Evolutionary conservation across 129 eudicot species (phyloP), one percentile per base, ranked within the genome.

Genomic region (Artemisia argyi): DNA sequence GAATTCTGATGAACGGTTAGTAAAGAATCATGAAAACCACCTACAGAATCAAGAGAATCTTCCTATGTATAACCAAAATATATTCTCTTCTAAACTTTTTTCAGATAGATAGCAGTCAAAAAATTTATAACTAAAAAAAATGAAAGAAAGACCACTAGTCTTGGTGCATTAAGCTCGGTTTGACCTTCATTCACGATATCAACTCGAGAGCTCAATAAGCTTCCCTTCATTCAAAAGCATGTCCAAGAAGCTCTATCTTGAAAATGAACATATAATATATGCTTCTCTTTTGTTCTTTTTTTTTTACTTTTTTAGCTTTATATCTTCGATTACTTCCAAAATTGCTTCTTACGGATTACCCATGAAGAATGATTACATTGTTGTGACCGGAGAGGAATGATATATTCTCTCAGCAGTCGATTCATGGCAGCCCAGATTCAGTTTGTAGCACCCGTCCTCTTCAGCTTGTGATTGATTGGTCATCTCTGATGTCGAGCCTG

Each of bases 401-500:
- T 16, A 46, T 58, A 60, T 69, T 58, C 76, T 77, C 58, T 61
- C 53, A 0, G 72, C 72, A 50, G 80, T 26, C 52, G 82, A 76
- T 49, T 82, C 82, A 44, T 53, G 83, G 62, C 53, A 78, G 69
- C 61, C 77, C 83, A 61, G 77, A 76, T 66, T 76, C 78, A 72
- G 15, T 44, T 73, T n/a, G 65, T 48, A 78, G 61, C 77, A 71
- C 39, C 69, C 39, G 13, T 68, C 48, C 61, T 77, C 86, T n/a
- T 73, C 72, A 3, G 83, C 17, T 72, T 49, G 80, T 32, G 66
- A 62, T 24, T 55, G 70, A 63, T 75, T 65, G 17, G 76, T 76
- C 22, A 78, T 32, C 73, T 85, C 88, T 65, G 81, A 80, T 12
- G 72, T 84, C 16, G 83, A 80, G 48, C 76, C 92, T 78, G 82